phyloP scores from a whole-genome alignment of 805 yeast species.

The Candida maris region DNA sequence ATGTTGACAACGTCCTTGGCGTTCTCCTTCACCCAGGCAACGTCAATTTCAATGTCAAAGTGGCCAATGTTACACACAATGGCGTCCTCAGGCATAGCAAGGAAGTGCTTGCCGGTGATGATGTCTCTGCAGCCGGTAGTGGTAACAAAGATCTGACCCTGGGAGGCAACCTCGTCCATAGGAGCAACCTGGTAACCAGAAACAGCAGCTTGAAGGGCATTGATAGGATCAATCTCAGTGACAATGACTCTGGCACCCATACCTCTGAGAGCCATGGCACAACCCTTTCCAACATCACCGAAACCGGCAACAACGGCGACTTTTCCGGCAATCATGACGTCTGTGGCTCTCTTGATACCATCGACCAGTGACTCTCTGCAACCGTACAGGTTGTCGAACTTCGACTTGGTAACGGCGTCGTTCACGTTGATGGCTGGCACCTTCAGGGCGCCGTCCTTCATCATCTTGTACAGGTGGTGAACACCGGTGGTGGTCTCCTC shows the following conservation, averaged over 20 bases:
- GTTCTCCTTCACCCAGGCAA: slow-evolving; percentile 96
- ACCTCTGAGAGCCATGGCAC: slow-evolving; percentile 97
- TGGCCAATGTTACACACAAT: slow-evolving; percentile 99
- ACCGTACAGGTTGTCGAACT: slow-evolving; percentile 98
- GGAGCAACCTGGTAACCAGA: slow-evolving; percentile 97
- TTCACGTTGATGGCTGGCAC: slow-evolving; percentile 99
- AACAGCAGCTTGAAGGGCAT: slow-evolving; percentile 99
- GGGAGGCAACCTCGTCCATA: slow-evolving; percentile 86
- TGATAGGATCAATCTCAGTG: slow-evolving; percentile 97
- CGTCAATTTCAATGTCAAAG: slow-evolving; percentile 98
- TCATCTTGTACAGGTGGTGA: slow-evolving; percentile 96
- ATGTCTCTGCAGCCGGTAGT: slow-evolving; percentile 99
- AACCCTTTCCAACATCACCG: slow-evolving; percentile 99
- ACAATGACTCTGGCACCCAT: slow-evolving; percentile 99
- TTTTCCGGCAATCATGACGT: slow-evolving; percentile 99
- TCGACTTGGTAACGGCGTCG: slow-evolving; percentile 98
- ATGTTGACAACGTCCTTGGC: slow-evolving; percentile 93
- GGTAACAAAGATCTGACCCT: slow-evolving; percentile 97
- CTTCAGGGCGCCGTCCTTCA: slow-evolving; percentile 82
- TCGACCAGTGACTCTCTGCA: slow-evolving; percentile 98
- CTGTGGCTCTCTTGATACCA: slow-evolving; percentile 99
- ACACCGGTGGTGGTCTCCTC: slow-evolving; percentile 99
- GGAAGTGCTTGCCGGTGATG: slow-evolving; percentile 84
- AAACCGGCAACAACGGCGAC: slow-evolving; percentile 98
- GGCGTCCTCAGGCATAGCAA: slow-evolving; percentile 97